Evolutionary conservation across 2,329 filamentous ascomycete genomes (phyloP).

Genomic region (Colletotrichum sp.): DNA sequence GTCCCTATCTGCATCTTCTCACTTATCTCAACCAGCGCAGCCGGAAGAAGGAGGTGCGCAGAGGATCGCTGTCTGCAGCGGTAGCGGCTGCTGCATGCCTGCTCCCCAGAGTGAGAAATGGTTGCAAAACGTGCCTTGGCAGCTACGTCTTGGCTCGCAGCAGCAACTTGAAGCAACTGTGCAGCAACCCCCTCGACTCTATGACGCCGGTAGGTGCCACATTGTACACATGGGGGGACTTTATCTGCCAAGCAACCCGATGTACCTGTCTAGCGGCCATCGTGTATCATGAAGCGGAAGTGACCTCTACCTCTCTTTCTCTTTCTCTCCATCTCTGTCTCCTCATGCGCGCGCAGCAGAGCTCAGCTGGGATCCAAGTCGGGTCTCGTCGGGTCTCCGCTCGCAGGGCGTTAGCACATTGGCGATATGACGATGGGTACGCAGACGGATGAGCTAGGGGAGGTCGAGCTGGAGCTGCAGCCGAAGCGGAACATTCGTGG

Average conservation of each 20-base stretch:
- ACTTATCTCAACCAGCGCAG: not conserved
- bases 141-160: conserved; percentile 10
- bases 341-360: not conserved
- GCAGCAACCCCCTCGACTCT: conserved; percentile 13
- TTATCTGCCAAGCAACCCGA: not conserved
- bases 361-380: not conserved
- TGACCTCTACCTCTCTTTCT: not conserved
- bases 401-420: conserved; percentile 2
- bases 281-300: not conserved
- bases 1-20: not conserved
- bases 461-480: not conserved
- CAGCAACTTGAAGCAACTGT: not conserved
- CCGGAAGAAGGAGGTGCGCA: not conserved
- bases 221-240: not conserved
- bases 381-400: conserved; percentile 4
- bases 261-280: not conserved
- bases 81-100: not conserved
- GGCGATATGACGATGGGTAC: not conserved
- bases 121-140: conserved; percentile 6
- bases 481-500: not conserved
- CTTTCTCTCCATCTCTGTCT: not conserved
- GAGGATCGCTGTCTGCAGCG: not conserved
- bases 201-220: conserved; percentile 16
- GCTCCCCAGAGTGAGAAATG: not conserved
- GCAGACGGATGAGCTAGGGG: not conserved